Evolutionary conservation across 129 eudicot genomes (phyloP).

Genomic region (Helichrysum umbraculigerum): DNA sequence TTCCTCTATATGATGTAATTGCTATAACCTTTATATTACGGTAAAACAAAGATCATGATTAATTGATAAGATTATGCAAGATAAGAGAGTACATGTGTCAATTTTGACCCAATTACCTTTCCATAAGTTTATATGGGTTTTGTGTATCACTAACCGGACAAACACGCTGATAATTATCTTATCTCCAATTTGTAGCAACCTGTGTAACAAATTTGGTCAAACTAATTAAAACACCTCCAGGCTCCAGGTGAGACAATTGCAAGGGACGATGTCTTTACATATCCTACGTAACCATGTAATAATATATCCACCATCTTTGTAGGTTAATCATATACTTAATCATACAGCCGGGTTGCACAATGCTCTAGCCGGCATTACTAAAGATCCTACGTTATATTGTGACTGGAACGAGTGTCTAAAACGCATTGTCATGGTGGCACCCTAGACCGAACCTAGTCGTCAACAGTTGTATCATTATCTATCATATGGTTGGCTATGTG

Average conservation of each 20-base stretch:
- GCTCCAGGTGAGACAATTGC: background rate
- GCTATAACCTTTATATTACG: too few species aligned
- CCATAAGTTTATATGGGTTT: background rate
- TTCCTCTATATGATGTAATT: background rate
- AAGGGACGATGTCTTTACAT: background rate
- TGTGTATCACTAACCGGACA: background rate
- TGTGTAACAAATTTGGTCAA: background rate
- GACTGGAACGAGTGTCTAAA: constrained; percentile 72
- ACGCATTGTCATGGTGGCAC: constrained; percentile 39
- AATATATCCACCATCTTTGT: background rate
- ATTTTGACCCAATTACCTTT: background rate
- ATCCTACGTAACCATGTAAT: background rate
- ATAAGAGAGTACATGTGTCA: background rate
- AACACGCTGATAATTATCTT: background rate
- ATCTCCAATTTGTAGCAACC: background rate
- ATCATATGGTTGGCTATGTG: constrained; percentile 88
- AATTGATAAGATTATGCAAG: background rate
- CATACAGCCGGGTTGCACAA: constrained; percentile 28
- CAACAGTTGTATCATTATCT: constrained; percentile 70
- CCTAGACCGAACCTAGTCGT: constrained; percentile 74
- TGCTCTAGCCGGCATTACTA: constrained; percentile 51
- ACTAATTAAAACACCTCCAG: background rate
- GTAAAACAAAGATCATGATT: background rate
- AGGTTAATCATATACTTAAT: constrained; percentile 60
- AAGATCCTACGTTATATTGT: constrained; percentile 49